phyloP scores from a whole-genome alignment of 2,329 filamentous ascomycete genomes.

The Calonectria honghensis region DNA sequence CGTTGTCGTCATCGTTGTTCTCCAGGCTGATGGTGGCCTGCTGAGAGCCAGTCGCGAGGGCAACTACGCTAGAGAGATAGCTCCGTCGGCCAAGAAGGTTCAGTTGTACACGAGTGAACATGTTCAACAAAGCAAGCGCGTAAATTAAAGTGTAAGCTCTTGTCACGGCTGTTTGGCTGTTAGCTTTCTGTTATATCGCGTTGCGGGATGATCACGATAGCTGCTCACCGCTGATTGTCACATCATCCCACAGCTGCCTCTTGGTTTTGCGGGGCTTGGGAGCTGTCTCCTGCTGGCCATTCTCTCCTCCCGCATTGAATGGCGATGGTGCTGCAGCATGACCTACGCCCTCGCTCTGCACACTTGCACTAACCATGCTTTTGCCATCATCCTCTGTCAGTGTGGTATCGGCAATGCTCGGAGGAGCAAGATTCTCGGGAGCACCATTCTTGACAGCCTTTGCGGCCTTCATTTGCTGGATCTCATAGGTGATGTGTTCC shows the following conservation, averaged over 20 bases:
- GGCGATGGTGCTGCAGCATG: slow-evolving; percentile 78
- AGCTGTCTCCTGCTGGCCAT: slow-evolving; percentile 60
- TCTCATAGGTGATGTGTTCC: slow-evolving; percentile 92
- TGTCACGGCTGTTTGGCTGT: slow-evolving; percentile 81
- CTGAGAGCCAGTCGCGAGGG: slow-evolving; percentile 85
- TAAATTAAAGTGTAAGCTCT: slow-evolving; percentile 94
- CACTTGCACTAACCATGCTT: slow-evolving; percentile 83
- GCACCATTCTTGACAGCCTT: slow-evolving; percentile 76
- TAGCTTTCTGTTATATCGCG: slow-evolving; percentile 27
- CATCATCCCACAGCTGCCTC: slow-evolving; percentile 95
- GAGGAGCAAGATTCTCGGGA: slow-evolving; percentile 72
- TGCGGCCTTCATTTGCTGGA: slow-evolving; percentile 92
- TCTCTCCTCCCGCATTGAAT: slow-evolving; percentile 63
- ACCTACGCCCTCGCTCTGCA: slow-evolving; percentile 87
- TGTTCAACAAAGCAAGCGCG: slow-evolving; percentile 89
- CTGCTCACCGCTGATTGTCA: slow-evolving; percentile 92
- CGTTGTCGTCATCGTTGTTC: slow-evolving; percentile 92
- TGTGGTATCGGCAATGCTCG: slow-evolving; percentile 80
- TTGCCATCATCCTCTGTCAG: slow-evolving; percentile 88
- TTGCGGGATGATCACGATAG: background rate
- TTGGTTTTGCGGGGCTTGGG: slow-evolving; percentile 83
- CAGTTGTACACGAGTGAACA: slow-evolving; percentile 95
- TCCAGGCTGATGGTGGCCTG: slow-evolving; percentile 90
- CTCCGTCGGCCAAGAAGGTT: slow-evolving; percentile 96
- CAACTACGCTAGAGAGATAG: slow-evolving; percentile 96